Percentiles rank a stretch among this genome's conserved stretches.
Conservation (phyloP, 2,329 filamentous ascomycete genomes). For the Aspergillus felis region DNA sequence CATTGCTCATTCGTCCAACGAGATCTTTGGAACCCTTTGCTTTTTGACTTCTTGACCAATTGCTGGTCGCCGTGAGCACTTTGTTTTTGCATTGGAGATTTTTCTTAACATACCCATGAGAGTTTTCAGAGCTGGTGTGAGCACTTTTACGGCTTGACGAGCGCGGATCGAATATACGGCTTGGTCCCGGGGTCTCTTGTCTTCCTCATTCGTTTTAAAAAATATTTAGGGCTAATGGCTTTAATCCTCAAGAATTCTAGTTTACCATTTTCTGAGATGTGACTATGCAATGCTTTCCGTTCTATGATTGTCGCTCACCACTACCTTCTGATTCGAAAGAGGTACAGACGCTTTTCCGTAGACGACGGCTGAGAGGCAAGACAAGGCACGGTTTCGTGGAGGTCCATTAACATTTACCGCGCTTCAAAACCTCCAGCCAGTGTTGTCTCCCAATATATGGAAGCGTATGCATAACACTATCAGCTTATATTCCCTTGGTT, state of each 20-base stretch:
- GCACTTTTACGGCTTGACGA: conserved; percentile 11
- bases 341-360: not conserved
- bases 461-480: not conserved
- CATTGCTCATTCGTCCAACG: conserved; percentile 8
- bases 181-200: conserved; percentile 8
- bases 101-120: conserved; percentile 26
- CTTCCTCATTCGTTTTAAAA: not conserved
- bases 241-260: not conserved
- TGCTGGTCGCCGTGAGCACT: conserved; percentile 15
- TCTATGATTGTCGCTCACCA: not conserved
- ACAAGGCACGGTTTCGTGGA: not conserved
- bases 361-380: not conserved
- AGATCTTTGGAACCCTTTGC: conserved; percentile 16
- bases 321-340: not conserved
- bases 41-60: conserved; percentile 16
- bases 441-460: not conserved
- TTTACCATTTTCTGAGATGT: not conserved
- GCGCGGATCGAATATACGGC: conserved; percentile 18
- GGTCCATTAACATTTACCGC: not conserved
- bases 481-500: not conserved
- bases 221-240: not conserved
- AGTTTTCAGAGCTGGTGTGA: conserved; percentile 22
- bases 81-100: conserved; percentile 18
- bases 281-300: not conserved
- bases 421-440: not conserved